Percentiles rank a stretch among this genome's conserved stretches.
phyloP scores from a whole-genome alignment of 169 alveolate species.

The Neospora caninum region DNA sequence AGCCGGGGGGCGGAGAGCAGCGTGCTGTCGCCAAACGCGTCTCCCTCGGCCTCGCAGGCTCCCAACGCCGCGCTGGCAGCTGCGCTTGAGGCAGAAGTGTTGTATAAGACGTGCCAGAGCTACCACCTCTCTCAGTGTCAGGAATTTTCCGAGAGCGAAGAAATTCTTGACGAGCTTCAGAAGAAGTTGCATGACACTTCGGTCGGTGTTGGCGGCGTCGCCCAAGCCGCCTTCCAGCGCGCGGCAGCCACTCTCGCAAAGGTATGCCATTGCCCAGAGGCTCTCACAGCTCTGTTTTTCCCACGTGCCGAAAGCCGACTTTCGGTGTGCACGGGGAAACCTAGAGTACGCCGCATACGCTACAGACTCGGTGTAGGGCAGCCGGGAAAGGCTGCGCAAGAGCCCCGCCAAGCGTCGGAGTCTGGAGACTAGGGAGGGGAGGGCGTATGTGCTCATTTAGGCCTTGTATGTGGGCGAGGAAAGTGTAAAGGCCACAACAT shows the following conservation, averaged over 20 bases:
- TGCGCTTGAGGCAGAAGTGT: background rate
- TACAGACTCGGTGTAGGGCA: too few relatives aligned
- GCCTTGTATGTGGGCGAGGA: too few relatives aligned
- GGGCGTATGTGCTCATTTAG: too few relatives aligned
- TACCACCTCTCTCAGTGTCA: conserved; percentile 2
- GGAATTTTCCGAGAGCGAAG: background rate
- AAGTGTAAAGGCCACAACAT: too few relatives aligned
- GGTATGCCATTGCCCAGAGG: background rate
- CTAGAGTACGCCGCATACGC: too few relatives aligned
- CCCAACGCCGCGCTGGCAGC: background rate
- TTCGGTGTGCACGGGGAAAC: too few relatives aligned
- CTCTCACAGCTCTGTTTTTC: background rate
- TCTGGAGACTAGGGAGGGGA: too few relatives aligned
- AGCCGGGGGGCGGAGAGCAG: background rate
- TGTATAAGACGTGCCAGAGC: background rate
- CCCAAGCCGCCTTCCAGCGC: conserved; percentile 21
- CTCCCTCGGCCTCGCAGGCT: background rate
- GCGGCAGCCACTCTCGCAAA: conserved; percentile 6
- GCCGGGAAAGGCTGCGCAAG: too few relatives aligned
- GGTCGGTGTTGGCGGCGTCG: background rate
- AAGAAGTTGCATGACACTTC: background rate
- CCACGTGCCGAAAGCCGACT: too few relatives aligned
- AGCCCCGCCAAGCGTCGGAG: too few relatives aligned
- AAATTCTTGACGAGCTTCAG: background rate
- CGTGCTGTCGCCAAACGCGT: background rate